Percentiles rank a stretch among this genome's conserved stretches.
phyloP scores from a whole-genome alignment of 2,329 filamentous ascomycete genomes.

The Fusarium nematophilum region DNA sequence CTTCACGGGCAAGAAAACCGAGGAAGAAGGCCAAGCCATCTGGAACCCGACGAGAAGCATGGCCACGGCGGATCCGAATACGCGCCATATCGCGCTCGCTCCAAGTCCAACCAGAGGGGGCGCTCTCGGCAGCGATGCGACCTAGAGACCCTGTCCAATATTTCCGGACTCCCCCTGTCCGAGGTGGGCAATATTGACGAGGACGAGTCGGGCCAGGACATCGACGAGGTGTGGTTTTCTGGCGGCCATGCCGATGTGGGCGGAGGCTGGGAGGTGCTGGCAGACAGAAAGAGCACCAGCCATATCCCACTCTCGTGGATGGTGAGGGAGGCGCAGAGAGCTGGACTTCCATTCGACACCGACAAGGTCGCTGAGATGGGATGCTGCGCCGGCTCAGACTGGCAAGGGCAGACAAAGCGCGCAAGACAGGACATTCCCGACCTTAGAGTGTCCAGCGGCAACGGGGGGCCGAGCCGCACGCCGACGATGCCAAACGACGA shows the following conservation, averaged over 20 bases:
- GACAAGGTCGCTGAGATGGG: slow-evolving; percentile 75
- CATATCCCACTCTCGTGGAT: slow-evolving; percentile 79
- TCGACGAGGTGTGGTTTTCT: slow-evolving; percentile 84
- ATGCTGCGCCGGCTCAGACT: slow-evolving; percentile 53
- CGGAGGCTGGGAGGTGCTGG: slow-evolving; percentile 75
- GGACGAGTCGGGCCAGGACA: slow-evolving; percentile 71
- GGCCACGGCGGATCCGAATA: slow-evolving; percentile 42
- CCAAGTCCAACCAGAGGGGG: slow-evolving; percentile 50
- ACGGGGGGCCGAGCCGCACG: slow-evolving; percentile 31
- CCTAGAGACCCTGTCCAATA: slow-evolving; percentile 45
- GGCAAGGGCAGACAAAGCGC: slow-evolving; percentile 7
- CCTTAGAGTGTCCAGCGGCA: slow-evolving; percentile 43
- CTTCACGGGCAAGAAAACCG: slow-evolving; percentile 23
- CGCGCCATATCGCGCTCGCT: slow-evolving; percentile 56
- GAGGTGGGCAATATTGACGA: slow-evolving; percentile 55
- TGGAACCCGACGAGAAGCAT: slow-evolving; percentile 23
- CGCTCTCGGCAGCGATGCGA: slow-evolving; percentile 26
- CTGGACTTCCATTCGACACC: slow-evolving; percentile 77
- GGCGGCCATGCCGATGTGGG: slow-evolving; percentile 84
- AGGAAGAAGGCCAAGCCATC: slow-evolving; percentile 28
- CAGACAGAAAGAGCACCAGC: slow-evolving; percentile 70
- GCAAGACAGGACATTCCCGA: slow-evolving; percentile 44
- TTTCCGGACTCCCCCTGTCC: slow-evolving; percentile 44
- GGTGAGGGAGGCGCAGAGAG: slow-evolving; percentile 68
- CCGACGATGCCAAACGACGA: slow-evolving; percentile 38